These are phyloP conservation scores for Apiospora sp. DNA, from an alignment of 2,329 filamentous ascomycete genomes.

Conservation along the genomic window DNA sequence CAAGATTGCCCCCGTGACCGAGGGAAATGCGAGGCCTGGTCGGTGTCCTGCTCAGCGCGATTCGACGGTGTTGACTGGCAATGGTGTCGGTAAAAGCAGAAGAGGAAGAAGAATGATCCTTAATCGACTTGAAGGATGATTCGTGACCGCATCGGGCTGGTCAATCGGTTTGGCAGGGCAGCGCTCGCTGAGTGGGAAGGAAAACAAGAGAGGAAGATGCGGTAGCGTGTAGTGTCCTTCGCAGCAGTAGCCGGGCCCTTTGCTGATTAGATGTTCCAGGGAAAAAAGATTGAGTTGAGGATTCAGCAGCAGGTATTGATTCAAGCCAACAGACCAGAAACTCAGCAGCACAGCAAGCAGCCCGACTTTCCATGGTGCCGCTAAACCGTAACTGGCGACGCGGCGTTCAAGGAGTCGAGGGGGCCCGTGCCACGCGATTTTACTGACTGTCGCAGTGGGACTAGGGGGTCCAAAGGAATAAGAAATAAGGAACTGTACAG, in stretches of 20 bases:
- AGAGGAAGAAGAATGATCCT: constrained; percentile 5
- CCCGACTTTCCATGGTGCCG: neutral
- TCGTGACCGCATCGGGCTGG: constrained; percentile 20
- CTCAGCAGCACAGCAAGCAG: neutral
- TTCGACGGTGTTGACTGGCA: neutral
- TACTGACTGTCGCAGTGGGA: neutral
- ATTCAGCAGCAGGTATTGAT: constrained; percentile 14
- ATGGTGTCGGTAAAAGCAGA: constrained; percentile 3
- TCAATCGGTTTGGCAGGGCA: constrained; percentile 2
- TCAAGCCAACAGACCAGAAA: constrained; percentile 13
- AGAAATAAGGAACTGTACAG: neutral
- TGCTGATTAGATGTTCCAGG: constrained; percentile 21
- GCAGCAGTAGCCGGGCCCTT: constrained; percentile 16
- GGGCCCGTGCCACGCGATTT: constrained; percentile 15
- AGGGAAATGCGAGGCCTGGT: neutral
- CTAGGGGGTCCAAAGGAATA: no score
- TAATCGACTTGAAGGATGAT: constrained; percentile 20
- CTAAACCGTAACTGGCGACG: constrained; percentile 17
- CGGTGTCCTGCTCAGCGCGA: constrained; percentile 7
- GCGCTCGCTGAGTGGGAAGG: constrained; percentile 11
- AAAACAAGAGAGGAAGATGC: constrained; percentile 16
- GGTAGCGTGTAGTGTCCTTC: constrained; percentile 17
- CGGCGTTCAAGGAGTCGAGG: constrained; percentile 1
- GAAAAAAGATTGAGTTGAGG: constrained; percentile 12
- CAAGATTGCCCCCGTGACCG: constrained; percentile 26